A percentile compares a stretch with the other conserved stretches of the same genome.
Conservation (phyloP, 73 alveolate species). For the Uronychia setigera region DNA sequence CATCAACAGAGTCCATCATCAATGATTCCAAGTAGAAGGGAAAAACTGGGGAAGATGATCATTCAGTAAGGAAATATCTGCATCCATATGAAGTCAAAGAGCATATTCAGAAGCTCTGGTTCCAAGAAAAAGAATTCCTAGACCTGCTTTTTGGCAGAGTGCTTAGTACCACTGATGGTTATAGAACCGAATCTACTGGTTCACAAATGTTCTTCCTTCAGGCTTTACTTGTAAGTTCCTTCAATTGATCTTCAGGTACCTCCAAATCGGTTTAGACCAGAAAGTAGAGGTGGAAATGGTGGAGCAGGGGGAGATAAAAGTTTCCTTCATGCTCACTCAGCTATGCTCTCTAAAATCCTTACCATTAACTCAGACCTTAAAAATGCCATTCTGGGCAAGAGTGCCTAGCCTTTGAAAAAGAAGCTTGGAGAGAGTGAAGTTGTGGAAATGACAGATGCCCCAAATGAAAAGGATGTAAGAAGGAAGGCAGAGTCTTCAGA, state of each 20-base stretch:
- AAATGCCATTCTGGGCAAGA: constrained; percentile 56
- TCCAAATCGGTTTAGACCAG: constrained; percentile 96
- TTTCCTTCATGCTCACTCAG: constrained; percentile 88
- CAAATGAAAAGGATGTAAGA: constrained; percentile 42
- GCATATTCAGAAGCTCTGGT: constrained; percentile 69
- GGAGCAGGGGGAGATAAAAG: constrained; percentile 79
- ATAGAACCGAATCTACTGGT: constrained; percentile 64
- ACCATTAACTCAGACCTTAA: constrained; percentile 67
- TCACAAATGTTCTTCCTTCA: constrained; percentile 85
- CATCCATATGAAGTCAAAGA: constrained; percentile 76
- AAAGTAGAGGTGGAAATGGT: constrained; percentile 77
- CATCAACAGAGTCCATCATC: constrained; percentile 13
- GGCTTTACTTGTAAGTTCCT: constrained; percentile 80
- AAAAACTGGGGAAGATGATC: constrained; percentile 60
- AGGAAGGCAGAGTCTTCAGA: constrained; percentile 55
- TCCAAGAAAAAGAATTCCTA: constrained; percentile 74
- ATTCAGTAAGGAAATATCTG: constrained; percentile 56
- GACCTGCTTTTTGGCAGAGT: constrained; percentile 80
- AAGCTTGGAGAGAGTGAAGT: neutral
- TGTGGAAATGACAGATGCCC: constrained; percentile 26
- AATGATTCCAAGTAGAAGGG: constrained; percentile 23
- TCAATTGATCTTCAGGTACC: neutral
- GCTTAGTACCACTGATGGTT: constrained; percentile 47
- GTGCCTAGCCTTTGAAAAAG: neutral
- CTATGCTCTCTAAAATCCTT: constrained; percentile 78